These are phyloP conservation scores for Colletotrichum neosansevieriae DNA, from an alignment of 2,329 filamentous ascomycete species.

Conservation along the genomic window DNA sequence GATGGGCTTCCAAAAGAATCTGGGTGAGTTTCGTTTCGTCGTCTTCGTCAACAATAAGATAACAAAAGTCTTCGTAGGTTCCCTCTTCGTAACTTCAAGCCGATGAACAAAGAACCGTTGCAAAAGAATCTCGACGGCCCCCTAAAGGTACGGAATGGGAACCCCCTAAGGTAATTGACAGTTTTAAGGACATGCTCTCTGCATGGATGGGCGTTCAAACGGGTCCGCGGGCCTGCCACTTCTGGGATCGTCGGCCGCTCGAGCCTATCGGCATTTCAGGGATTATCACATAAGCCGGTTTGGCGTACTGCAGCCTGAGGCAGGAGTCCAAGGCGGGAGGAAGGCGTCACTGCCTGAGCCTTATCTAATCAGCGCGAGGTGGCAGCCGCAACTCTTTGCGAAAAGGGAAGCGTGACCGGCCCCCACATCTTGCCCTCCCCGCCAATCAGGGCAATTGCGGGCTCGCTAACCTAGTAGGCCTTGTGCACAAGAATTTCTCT, in stretches of 20 bases:
- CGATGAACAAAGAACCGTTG: conserved; percentile 35
- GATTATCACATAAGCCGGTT: conserved; percentile 33
- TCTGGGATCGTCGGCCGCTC: conserved; percentile 34
- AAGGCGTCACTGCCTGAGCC: not conserved
- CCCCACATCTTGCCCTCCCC: conserved; percentile 33
- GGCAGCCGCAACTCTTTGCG: not conserved
- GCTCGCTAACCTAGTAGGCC: conserved; percentile 37
- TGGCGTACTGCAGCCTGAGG: conserved; percentile 18
- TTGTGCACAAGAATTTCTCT: conserved; percentile 37
- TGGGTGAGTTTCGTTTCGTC: conserved; percentile 11
- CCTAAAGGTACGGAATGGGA: conserved; percentile 27
- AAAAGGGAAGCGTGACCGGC: conserved; percentile 32
- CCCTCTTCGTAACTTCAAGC: conserved; percentile 16
- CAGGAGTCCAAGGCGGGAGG: not conserved
- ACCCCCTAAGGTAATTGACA: conserved; percentile 39
- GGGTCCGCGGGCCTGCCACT: conserved; percentile 29
- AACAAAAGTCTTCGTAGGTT: conserved; percentile 5
- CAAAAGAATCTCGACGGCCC: conserved; percentile 33
- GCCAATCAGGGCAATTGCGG: conserved; percentile 39
- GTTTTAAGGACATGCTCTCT: conserved; percentile 38
- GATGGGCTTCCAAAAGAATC: not conserved
- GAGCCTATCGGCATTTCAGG: conserved; percentile 34
- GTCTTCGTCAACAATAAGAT: conserved; percentile 8
- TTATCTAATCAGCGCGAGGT: conserved; percentile 34
- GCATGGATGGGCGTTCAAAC: conserved; percentile 35